Evolutionary conservation across 2,329 filamentous ascomycete species (phyloP), one percentile per base, ranked within the genome.

Genomic region (Penicillium freii): DNA sequence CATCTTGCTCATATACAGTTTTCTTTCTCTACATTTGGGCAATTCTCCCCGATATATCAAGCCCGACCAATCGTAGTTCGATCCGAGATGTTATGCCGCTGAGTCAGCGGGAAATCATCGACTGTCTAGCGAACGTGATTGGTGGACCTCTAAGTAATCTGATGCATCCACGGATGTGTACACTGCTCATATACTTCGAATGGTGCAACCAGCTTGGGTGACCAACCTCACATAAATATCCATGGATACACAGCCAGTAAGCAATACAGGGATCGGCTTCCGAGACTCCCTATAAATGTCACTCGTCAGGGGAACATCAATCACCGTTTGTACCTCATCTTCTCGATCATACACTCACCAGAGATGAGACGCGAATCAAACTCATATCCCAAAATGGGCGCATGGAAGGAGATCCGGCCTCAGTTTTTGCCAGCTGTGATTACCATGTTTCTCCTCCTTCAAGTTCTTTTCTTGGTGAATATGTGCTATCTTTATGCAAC

Each of bases 401-500:
- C 27, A 33, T 54, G 51, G 51, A 49, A 39, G 21, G 33, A 44
- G 17, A 38, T 56, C 15, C 31, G 40, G 19, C 17, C 53, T 19
- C 47, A 7, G 9, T 31, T 51, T n/a, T 17, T 56, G 31, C 47
- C 47, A 3, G 47, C 53, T 5, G 19, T 56, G 10, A 38, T 51
- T 2, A 23, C 19, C 5, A 56, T 51, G 40, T 61, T 59, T 23
- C 5, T 62, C n/a, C 34, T 62, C 9, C 54, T 63, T 5, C 61
- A 63, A 42, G 29, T 62, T 0, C 39, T 61, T 9, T 62, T 62
- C 23, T 39, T 63, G 4, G 54, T 31, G 5, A 61, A 62, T 17
- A 55, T 65, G 57, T 59, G 40, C n/a, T 66, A 63, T 23, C 50
- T 66, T 4, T 62, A 65, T 17, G 62, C 36, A 13, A 61, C 62